Evolutionary conservation across 1,284 basidiomycete genomes (phyloP).

Genomic region (Malassezia globosa): DNA sequence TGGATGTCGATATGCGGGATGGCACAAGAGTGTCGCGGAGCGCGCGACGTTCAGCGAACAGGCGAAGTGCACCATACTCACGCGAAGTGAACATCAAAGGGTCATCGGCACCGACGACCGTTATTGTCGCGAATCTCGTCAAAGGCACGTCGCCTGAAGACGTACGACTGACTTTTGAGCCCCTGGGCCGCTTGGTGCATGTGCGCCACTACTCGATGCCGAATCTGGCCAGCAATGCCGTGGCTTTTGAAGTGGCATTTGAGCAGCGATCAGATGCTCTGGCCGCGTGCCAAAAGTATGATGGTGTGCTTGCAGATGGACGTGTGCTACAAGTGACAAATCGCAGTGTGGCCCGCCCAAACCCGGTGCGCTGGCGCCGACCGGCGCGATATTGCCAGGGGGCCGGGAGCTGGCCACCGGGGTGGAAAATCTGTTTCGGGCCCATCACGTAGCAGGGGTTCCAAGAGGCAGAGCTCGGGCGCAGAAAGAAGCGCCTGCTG

Average conservation of each 20-base stretch:
- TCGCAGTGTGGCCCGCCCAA: not conserved
- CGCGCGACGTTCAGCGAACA: not conserved
- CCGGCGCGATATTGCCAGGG: no score
- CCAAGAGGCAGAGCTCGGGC: no score
- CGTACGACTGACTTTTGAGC: slow-evolving; percentile 35
- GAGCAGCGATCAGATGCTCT: slow-evolving; percentile 25
- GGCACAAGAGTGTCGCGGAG: not conserved
- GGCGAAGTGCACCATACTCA: not conserved
- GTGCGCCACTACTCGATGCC: slow-evolving; percentile 18
- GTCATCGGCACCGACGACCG: slow-evolving; percentile 32
- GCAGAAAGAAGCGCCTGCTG: not conserved
- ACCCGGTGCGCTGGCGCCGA: no score
- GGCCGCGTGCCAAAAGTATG: slow-evolving; percentile 32
- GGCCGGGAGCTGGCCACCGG: no score
- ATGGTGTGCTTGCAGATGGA: slow-evolving; percentile 41
- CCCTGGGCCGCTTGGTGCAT: slow-evolving; percentile 31
- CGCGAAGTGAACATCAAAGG: slow-evolving; percentile 32
- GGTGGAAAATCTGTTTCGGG: no score
- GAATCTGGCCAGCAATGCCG: slow-evolving; percentile 29
- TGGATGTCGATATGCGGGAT: slow-evolving; percentile 18
- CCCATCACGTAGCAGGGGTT: no score
- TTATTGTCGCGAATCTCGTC: slow-evolving; percentile 39
- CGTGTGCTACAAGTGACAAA: slow-evolving; percentile 31
- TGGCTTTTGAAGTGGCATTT: slow-evolving; percentile 38
- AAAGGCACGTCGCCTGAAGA: slow-evolving; percentile 38